Percentiles rank a stretch among this genome's conserved stretches.
phyloP scores from a whole-genome alignment of 257 asterid species.

The Solanum stenotomum region DNA sequence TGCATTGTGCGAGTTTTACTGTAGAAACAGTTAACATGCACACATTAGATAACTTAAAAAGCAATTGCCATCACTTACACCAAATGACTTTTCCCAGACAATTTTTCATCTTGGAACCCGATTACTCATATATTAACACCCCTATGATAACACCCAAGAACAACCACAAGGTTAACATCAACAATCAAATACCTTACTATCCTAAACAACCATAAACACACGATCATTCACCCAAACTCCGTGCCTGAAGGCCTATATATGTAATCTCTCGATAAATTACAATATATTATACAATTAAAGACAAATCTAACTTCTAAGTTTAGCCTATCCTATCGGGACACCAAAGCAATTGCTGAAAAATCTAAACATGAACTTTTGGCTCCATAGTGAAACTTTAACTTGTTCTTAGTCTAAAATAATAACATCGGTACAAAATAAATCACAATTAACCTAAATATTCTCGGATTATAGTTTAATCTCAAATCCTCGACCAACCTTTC shows the following conservation, averaged over 20 bases:
- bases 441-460: neutral
- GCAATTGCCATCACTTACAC: neutral
- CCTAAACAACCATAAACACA: neutral
- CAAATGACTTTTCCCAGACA: too few relatives aligned
- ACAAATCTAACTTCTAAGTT: too few relatives aligned
- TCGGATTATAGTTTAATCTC: too few relatives aligned
- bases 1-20: neutral
- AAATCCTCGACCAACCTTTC: too few relatives aligned
- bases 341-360: too few relatives aligned
- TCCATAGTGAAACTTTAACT: neutral
- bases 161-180: neutral
- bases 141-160: neutral
- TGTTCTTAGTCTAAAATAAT: too few relatives aligned
- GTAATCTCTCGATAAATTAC: neutral
- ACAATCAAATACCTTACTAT: neutral
- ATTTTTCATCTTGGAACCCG: neutral
- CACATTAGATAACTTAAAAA: too few relatives aligned
- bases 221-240: neutral
- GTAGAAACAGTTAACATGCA: too few relatives aligned
- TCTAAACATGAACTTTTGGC: neutral
- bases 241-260: neutral
- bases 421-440: neutral
- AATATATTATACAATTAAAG: neutral
- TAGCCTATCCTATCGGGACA: too few relatives aligned
- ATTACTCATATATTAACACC: neutral